phyloP scores from a whole-genome alignment of 371 early-diverging fungal genomes.

The Rhizopus delemar region DNA sequence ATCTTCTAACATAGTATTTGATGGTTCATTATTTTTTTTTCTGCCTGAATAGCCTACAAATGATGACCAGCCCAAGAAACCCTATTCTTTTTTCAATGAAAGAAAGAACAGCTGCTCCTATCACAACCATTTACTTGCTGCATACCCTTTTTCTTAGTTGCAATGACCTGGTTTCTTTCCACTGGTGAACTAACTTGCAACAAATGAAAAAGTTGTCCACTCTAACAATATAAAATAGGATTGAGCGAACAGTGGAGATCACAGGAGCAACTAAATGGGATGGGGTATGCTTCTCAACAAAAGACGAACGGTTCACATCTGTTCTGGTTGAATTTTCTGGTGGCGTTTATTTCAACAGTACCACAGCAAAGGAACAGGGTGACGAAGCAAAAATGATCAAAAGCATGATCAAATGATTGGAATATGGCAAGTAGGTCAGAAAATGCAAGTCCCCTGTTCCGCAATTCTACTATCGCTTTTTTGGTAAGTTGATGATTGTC shows the following conservation, averaged over 20 bases:
- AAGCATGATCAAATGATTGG: not conserved
- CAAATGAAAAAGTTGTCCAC: conserved; percentile 1
- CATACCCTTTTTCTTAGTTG: not conserved
- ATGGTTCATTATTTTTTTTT: not conserved
- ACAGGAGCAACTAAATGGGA: conserved; percentile 7
- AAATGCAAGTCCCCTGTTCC: conserved; percentile 5
- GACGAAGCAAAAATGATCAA: conserved; percentile 1
- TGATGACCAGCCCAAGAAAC: conserved; percentile 3
- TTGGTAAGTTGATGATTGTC: not conserved
- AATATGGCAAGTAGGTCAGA: conserved; percentile 1
- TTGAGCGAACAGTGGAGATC: not conserved
- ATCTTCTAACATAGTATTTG: not conserved
- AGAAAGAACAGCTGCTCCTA: conserved; percentile 6
- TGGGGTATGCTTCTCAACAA: conserved; percentile 1
- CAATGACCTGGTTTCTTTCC: conserved; percentile 4
- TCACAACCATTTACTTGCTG: conserved; percentile 1
- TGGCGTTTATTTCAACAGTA: not conserved
- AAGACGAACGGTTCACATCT: conserved; percentile 2
- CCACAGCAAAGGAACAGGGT: not conserved
- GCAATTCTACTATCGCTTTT: conserved; percentile 7
- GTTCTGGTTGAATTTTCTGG: conserved; percentile 13
- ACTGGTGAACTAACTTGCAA: conserved; percentile 8
- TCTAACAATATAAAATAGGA: not conserved
- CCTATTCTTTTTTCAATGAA: conserved; percentile 1
- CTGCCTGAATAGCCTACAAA: conserved; percentile 2